Evolutionary conservation across 164 flowering plant genomes (phyloP).

Genomic region (Stephania cephalantha): DNA sequence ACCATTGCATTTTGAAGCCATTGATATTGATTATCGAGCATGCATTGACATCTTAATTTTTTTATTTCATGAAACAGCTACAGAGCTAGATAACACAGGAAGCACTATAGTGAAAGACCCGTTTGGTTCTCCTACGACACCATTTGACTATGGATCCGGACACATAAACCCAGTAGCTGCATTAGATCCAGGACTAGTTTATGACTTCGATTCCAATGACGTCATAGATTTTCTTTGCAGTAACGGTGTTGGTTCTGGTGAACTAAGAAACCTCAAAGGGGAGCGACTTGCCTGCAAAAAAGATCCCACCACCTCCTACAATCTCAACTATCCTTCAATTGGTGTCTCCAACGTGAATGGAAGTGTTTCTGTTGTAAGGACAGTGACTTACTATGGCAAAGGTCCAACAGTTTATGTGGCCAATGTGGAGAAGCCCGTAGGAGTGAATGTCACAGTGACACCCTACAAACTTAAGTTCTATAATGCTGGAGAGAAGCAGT

Average conservation of each 20-base stretch:
- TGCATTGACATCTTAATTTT: background rate
- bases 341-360: constrained; percentile 43
- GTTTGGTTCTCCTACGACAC: constrained; percentile 26
- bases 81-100: constrained; percentile 22
- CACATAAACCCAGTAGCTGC: constrained; percentile 40
- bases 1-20: too few relatives aligned
- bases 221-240: constrained; percentile 40
- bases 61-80: background rate
- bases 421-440: constrained; percentile 28
- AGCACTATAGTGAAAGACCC: constrained; percentile 20
- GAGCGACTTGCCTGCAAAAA: constrained; percentile 24
- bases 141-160: constrained; percentile 51
- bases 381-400: constrained; percentile 46
- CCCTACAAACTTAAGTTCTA: constrained; percentile 37
- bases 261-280: constrained; percentile 40
- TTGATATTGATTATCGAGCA: background rate
- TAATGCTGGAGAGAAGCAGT: constrained; percentile 33
- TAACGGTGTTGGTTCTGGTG: constrained; percentile 31
- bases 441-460: constrained; percentile 32
- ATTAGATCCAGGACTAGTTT: constrained; percentile 46
- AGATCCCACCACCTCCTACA: constrained; percentile 23
- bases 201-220: constrained; percentile 32
- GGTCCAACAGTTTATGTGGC: constrained; percentile 36
- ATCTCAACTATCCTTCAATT: constrained; percentile 60
- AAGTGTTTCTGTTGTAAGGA: constrained; percentile 35